Base-by-base conservation (phyloP, 805 yeast genomes). In the Candida broadrunensis region DNA sequence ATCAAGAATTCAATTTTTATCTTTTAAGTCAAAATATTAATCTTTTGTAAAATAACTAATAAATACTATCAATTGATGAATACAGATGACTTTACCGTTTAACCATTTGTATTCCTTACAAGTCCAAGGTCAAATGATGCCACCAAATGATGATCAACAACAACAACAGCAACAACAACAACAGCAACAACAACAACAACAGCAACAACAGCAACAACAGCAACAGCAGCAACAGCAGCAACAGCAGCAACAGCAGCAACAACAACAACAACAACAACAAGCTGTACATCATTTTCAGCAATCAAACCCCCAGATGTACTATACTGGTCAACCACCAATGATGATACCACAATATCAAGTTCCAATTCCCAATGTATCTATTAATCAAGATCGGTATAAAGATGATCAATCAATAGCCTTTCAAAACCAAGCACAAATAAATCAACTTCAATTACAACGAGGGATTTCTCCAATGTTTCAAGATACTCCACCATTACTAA, bases 191-290 rank as follows among this genome's bases (percentile, higher is more conserved):
- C 41, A 23, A 14, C 31, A 32, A 21, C 41, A 38, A 21, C 19
- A 19, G 14, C 36, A 23, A 16, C 33, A 32, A 7, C 29, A 16
- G 6, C 35, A 30, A 15, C 38, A 36, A 18, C 44, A 38, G 17
- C 45, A 38, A 30, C 29, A 29, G 14, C 49, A 43, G 30, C 41
- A 23, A 26, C 37, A 15, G 14, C 44, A 38, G 26, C 46, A 24
- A 31, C 44, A 40, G 32, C 50, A 42, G 27, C 44, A 36, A 30
- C 39, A 25, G 16, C 41, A 39, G 19, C 42, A 32, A 17, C 48
- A 45, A 21, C 41, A 21, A 12, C 50, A 33, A 37, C 46, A 36
- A 11, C 40, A 23, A 16, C 46, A 36, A 17, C 35, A 29, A 4
- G 35, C 13, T 24, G 11, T 14, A 39, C 37, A 29, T 17, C 39